Evolutionary conservation across 1,284 basidiomycete species (phyloP), one percentile per base, ranked within the genome.

Genomic region (Puccinia novopanici): DNA sequence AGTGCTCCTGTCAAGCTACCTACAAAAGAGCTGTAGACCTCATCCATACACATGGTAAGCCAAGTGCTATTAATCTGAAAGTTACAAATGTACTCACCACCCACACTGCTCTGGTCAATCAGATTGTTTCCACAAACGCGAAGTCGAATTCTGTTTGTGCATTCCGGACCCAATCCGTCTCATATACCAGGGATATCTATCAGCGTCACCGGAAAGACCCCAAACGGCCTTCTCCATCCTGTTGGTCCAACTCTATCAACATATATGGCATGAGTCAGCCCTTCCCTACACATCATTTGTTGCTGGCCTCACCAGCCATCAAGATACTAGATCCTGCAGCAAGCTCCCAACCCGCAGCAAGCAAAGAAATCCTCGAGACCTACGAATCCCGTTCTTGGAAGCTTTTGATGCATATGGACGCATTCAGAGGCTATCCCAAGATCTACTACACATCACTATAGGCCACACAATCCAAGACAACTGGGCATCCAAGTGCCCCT

Each of bases 141-240:
- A 61, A 37, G 24, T 75, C 3, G 22, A 50, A 37, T 75, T 75
- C 24, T 75, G 74, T 50, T 1, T 8, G 5, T 75, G 74, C 15
- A 57, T 65, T 50, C 74, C 74, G 0, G 57, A 75, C n/a, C 19
- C 74, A 17, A 50, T 65, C 42, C 30, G 57, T 19, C 37, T 75
- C 13, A n/a, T 75, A 19, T 48, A 75, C 34, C 57, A 24, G n/a
- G 57, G 74, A 24, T 75, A 65, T 17, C 40, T 75, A 45, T 13
- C 74, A 30, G 24, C 57, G 10, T 65, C 45, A 0, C 55, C 74
- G 27, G 22, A 61, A 30, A 34, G 24, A 50, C 59, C 74, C 24
- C 48, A 6, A 1, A 76, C 74, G 2, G 59, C 74, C 15, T 76
- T 76, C 30, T 65, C 57, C 40, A 37, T 75, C 42, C 57, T 42